Base-by-base conservation (phyloP, 208 protist species). In the Wallacemonas sp. region DNA sequence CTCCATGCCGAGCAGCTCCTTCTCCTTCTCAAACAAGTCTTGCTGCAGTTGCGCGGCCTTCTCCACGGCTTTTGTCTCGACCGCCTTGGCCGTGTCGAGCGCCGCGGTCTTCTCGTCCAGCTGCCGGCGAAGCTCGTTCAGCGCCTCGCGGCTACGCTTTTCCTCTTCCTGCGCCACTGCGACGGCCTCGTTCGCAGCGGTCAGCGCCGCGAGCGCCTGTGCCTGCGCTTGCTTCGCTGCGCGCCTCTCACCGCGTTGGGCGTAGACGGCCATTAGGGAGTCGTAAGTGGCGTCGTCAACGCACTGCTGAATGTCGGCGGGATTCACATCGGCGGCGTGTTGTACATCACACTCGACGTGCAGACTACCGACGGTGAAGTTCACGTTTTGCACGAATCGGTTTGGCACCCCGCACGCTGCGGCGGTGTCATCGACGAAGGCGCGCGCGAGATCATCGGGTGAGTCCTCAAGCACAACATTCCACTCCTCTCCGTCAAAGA, bases 401-500 rank as follows among this genome's bases (percentile, higher is more conserved):
- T 66, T 73, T n/a, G 76, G 74, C 29, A 80, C 55, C 15, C 61
- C 38, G 34, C 73, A 80, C 38, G 72, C 63, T 39, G 38, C 50
- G 3, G 73, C 67, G 32, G 65, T 57, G 41, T 85, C 79, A 10
- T 67, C 53, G 38, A 74, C 22, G 55, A 81, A 17, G 2, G 73
- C 76, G 5, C 41, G 48, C n/a, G 27, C 61, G 46, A 86, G 66
- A 38, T 76, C 80, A 39, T 68, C 63, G 6, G 75, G 52, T 1
- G 70, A 72, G 57, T 75, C 66, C 41, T 74, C 58, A 17, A 82
- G 39, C 1, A 79, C 80, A 46, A 76, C 61, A 24, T 27, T 63
- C 80, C 80, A 86, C 26, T 77, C 76, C 22, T 71, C 66, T 29
- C 74, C 73, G 1, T 61, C 58, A 26, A 79, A 68, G 36, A 53